Base-by-base conservation (phyloP, 2,329 filamentous ascomycete species). In the Orbilia oligospora region DNA sequence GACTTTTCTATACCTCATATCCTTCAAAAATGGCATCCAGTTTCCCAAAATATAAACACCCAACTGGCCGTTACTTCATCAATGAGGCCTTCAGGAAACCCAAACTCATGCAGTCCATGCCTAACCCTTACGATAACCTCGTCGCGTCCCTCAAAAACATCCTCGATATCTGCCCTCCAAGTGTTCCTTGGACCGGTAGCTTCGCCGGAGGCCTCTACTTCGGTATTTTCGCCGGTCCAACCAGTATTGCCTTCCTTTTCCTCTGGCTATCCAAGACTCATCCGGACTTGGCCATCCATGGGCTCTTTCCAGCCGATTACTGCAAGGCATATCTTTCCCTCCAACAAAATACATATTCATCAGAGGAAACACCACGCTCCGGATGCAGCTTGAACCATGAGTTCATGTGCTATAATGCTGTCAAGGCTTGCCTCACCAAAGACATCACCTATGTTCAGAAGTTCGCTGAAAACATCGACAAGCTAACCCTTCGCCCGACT, bases 171-270 rank as follows among this genome's bases (percentile, higher is more conserved):
- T 63, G 58, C 22, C 73, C 73, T 24, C 73, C 73, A 18, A 67
- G 9, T 3, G 58, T 77, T 27, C 73, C 73, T 1, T 77, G 67
- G 67, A 22, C 67, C 12, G 73, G 73, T 24, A 46, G 44, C 41
- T 77, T 77, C 24, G 67, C 61, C n/a, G 58, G 71, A 61, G 73
- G 73, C 30, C 73, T 77, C 5, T 77, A 77, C 53, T 64, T 53
- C 36, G 88, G 88, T 0, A 81, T 90, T 12, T 88, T 87, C 81
- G 84, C 83, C 1, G 89, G 88, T 0, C 88, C 88, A 16, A 89
- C 88, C 1, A 87, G 87, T 14, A 83, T 89, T n/a, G 87, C 88
- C 3, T 88, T 88, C 78, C 84, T 90, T 9, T 88, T 90, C 82
- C 86, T 88, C 22, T 84, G 85, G 8, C 83, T 89, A 1, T 87